Conservation (phyloP, 331 rosid genomes). For the Phaseolus coccineus region DNA sequence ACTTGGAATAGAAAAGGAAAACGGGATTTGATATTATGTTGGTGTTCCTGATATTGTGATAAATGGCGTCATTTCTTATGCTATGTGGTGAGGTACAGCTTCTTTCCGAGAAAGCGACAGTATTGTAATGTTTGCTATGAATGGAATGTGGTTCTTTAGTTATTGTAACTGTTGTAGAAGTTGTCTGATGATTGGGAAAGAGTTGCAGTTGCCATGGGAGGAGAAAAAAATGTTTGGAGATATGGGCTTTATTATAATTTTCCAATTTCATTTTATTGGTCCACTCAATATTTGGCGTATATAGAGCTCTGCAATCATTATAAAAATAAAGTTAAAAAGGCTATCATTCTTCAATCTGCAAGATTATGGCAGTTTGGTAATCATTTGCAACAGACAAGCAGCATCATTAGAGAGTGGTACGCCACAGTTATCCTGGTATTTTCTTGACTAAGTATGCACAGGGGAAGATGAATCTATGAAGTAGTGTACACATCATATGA, state of each 20-base stretch:
- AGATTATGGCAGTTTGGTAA: conserved; percentile 20
- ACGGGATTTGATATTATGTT: neutral
- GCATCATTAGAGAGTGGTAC: neutral
- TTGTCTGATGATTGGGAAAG: neutral
- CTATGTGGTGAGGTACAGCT: neutral
- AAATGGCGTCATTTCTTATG: conserved; percentile 13
- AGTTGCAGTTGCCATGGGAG: neutral
- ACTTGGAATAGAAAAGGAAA: conserved; percentile 42
- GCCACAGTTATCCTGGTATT: conserved; percentile 21
- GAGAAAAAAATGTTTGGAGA: neutral
- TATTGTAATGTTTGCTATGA: conserved; percentile 15
- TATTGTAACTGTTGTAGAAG: neutral
- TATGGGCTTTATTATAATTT: conserved; percentile 6
- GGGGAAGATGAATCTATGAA: neutral
- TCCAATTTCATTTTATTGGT: conserved; percentile 1
- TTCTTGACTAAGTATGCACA: conserved; percentile 26
- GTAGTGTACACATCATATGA: neutral
- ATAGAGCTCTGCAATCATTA: neutral
- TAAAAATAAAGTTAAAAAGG: neutral
- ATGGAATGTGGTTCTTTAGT: conserved; percentile 24
- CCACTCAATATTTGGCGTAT: neutral
- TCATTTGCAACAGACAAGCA: conserved; percentile 26
- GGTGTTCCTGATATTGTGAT: conserved; percentile 1
- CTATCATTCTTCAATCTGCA: neutral
- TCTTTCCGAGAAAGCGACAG: neutral